Percentiles rank a stretch among this genome's conserved stretches.
These are phyloP conservation scores for Sambucus nigra DNA, from an alignment of 129 eudicot species.

Conservation along the genomic window DNA sequence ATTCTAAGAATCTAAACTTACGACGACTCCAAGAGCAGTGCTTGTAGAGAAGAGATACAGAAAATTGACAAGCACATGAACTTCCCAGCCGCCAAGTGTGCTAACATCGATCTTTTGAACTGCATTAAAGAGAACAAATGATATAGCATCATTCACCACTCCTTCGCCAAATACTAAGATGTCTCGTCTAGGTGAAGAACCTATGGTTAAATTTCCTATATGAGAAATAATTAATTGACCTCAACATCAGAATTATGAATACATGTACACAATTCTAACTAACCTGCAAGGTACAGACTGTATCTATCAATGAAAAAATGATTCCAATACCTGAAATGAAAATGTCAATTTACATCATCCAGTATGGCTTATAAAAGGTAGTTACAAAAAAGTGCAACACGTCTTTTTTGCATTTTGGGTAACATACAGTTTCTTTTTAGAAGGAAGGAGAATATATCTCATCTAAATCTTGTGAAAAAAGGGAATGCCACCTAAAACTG, in stretches of 20 bases:
- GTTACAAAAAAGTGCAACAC: no score
- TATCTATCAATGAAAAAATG: slow-evolving; percentile 91
- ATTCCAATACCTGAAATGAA: slow-evolving; percentile 65
- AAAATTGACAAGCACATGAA: slow-evolving; percentile 41
- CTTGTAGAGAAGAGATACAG: slow-evolving; percentile 79
- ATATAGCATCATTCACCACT: slow-evolving; percentile 91
- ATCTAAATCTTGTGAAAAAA: no score
- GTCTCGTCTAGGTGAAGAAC: slow-evolving; percentile 92
- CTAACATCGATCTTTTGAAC: slow-evolving; percentile 64
- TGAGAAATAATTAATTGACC: neutral
- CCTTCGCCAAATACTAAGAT: slow-evolving; percentile 98
- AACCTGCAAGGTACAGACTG: slow-evolving; percentile 97
- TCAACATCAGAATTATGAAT: neutral
- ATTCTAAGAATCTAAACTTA: slow-evolving; percentile 19
- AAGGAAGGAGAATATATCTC: no score
- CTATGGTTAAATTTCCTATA: slow-evolving; percentile 16
- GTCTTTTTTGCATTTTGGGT: no score
- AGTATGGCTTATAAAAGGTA: no score
- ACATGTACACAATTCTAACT: neutral
- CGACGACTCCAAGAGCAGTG: slow-evolving; percentile 73
- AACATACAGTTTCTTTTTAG: no score
- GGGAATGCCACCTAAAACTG: no score
- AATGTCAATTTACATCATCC: no score
- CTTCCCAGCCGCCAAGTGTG: slow-evolving; percentile 46
- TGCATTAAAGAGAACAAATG: slow-evolving; percentile 91